phyloP scores from a whole-genome alignment of 2,329 filamentous ascomycete genomes.

The Catunica adiposa region DNA sequence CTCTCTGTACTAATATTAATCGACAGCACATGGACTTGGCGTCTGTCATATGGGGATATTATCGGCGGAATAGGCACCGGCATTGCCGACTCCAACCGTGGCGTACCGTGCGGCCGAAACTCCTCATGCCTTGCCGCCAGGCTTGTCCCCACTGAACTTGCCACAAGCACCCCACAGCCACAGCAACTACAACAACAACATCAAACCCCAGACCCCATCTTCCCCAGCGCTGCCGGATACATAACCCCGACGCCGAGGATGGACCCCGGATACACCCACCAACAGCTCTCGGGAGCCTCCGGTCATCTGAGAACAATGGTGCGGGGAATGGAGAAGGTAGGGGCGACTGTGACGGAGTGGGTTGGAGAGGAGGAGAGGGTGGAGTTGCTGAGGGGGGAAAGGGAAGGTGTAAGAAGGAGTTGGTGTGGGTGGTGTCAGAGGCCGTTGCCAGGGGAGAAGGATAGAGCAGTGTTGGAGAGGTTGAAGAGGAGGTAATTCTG shows the following conservation, averaged over 20 bases:
- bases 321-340: conserved; percentile 67
- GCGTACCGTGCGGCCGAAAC: conserved; percentile 74
- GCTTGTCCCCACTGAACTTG: conserved; percentile 67
- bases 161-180: conserved; percentile 23
- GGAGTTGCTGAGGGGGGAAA: conserved; percentile 53
- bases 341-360: conserved; percentile 71
- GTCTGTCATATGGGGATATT: conserved; percentile 65
- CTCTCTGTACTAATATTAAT: too few relatives aligned
- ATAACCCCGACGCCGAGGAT: conserved; percentile 28
- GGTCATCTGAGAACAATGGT: conserved; percentile 75
- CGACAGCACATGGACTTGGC: conserved; percentile 68
- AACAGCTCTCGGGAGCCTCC: conserved; percentile 84
- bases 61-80: conserved; percentile 70
- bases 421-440: conserved; percentile 90
- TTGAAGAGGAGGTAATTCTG: not conserved
- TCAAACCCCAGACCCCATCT: too few relatives aligned
- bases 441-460: conserved; percentile 45
- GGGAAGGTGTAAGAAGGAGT: conserved; percentile 49
- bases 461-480: conserved; percentile 19
- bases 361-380: conserved; percentile 57
- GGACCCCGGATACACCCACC: conserved; percentile 60
- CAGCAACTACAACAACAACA: too few relatives aligned
- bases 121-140: conserved; percentile 57
- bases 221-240: not conserved
- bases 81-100: conserved; percentile 74